Percentiles rank a stretch among this genome's conserved stretches.
phyloP scores from a whole-genome alignment of 345 rosid species.

The Citrus reticulata region DNA sequence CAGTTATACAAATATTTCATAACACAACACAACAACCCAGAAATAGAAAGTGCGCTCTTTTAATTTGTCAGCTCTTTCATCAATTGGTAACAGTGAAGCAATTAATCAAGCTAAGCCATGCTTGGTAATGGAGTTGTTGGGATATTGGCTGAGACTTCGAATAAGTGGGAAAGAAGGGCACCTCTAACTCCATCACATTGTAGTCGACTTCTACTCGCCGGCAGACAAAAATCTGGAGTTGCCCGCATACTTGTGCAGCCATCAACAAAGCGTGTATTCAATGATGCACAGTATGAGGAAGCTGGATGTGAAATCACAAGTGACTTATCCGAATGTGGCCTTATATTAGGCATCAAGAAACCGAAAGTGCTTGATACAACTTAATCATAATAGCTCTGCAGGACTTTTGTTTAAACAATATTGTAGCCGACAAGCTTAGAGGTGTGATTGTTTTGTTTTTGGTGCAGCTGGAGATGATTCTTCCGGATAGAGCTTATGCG shows the following conservation, averaged over 20 bases:
- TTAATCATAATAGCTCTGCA: too few species aligned
- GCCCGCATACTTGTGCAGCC: conserved; percentile 70
- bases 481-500: conserved; percentile 52
- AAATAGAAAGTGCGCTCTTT: too few species aligned
- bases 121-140: conserved; percentile 53
- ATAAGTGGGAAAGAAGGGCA: conserved; percentile 54
- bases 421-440: background rate
- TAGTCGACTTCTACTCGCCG: conserved; percentile 40
- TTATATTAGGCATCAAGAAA: background rate
- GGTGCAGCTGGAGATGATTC: conserved; percentile 48
- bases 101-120: conserved; percentile 23
- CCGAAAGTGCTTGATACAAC: background rate
- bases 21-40: too few species aligned
- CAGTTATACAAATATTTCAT: too few species aligned
- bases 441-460: too few species aligned
- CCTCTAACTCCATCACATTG: conserved; percentile 51
- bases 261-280: conserved; percentile 78
- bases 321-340: conserved; percentile 61
- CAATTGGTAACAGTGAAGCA: background rate
- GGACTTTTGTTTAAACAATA: too few species aligned
- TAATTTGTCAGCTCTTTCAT: too few species aligned
- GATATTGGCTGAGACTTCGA: conserved; percentile 42
- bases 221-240: conserved; percentile 35
- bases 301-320: conserved; percentile 81
- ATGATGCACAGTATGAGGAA: conserved; percentile 60